A percentile compares a stretch with the other conserved stretches of the same genome.
phyloP scores from a whole-genome alignment of 106 monocot species.

The Iris macrosiphon region DNA sequence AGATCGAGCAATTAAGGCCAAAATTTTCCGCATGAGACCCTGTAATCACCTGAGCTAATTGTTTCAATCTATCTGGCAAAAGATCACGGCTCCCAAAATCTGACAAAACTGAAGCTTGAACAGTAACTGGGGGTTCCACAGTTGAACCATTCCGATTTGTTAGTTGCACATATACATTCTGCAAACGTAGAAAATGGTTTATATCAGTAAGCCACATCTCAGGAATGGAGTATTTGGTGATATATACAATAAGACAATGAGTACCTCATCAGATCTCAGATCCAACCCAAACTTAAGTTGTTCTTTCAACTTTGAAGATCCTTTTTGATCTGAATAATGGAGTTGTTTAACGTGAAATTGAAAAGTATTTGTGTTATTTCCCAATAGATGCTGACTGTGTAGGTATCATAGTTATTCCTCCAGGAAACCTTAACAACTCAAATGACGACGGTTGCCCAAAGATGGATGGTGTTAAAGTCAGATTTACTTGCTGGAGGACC shows the following conservation, averaged over 20 bases:
- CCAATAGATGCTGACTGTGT: constrained; percentile 55
- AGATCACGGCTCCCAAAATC: constrained; percentile 46
- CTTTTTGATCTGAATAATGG: constrained; percentile 35
- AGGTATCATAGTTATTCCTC: constrained; percentile 70
- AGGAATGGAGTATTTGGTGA: background rate
- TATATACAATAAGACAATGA: background rate
- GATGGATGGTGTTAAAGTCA: constrained; percentile 44
- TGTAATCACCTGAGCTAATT: constrained; percentile 53
- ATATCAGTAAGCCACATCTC: background rate
- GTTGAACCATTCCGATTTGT: constrained; percentile 64
- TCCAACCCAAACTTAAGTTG: constrained; percentile 63
- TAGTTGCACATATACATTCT: constrained; percentile 73
- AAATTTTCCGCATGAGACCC: constrained; percentile 43
- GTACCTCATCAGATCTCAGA: constrained; percentile 59
- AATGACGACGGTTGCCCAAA: constrained; percentile 59
- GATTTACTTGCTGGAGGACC: constrained; percentile 49
- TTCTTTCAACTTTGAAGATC: constrained; percentile 55
- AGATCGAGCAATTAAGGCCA: constrained; percentile 60
- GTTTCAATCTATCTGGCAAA: constrained; percentile 54
- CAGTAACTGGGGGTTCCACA: constrained; percentile 35
- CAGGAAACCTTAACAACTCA: constrained; percentile 66
- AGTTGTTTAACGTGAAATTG: constrained; percentile 53
- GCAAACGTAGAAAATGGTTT: constrained; percentile 9
- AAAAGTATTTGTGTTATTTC: constrained; percentile 47
- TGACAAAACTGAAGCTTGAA: constrained; percentile 59